phyloP scores from a whole-genome alignment of 306 rosid genomes.

The Hippophae rhamnoides region DNA sequence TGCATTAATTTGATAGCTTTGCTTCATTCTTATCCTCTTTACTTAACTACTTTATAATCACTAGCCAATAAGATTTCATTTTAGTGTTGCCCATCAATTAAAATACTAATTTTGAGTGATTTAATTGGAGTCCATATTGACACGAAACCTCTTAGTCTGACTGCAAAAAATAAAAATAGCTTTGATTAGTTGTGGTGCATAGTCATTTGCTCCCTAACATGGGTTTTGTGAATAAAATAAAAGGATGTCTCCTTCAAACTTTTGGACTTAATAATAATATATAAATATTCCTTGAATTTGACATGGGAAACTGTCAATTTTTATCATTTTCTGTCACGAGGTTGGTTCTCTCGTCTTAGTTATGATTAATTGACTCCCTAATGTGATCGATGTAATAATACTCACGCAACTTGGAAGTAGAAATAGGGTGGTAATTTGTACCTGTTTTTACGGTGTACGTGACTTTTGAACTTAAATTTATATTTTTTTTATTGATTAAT shows the following conservation, averaged over 20 bases:
- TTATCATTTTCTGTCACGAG: conserved; percentile 23
- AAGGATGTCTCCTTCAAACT: conserved; percentile 7
- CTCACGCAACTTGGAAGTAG: background rate
- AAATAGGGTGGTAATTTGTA: background rate
- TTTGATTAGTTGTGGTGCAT: conserved; percentile 29
- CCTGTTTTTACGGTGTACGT: background rate
- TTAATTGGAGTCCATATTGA: too few species aligned
- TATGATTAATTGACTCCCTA: conserved; percentile 15
- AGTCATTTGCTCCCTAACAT: conserved; percentile 43
- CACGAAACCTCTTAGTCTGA: too few species aligned
- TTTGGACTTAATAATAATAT: conserved; percentile 1
- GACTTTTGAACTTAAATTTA: too few species aligned
- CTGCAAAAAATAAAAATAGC: too few species aligned
- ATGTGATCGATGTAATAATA: background rate
- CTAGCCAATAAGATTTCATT: too few species aligned
- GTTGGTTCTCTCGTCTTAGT: background rate
- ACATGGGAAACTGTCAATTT: conserved; percentile 24
- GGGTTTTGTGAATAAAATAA: conserved; percentile 31
- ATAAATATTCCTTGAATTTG: conserved; percentile 24
- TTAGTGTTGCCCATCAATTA: too few species aligned
- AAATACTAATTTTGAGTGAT: too few species aligned
- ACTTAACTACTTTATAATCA: too few species aligned
- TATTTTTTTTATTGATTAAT: too few species aligned
- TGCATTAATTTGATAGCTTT: too few species aligned
- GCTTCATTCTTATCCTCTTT: too few species aligned